phyloP scores from a whole-genome alignment of 2,329 filamentous ascomycete species.

The Ilyonectria sp. region DNA sequence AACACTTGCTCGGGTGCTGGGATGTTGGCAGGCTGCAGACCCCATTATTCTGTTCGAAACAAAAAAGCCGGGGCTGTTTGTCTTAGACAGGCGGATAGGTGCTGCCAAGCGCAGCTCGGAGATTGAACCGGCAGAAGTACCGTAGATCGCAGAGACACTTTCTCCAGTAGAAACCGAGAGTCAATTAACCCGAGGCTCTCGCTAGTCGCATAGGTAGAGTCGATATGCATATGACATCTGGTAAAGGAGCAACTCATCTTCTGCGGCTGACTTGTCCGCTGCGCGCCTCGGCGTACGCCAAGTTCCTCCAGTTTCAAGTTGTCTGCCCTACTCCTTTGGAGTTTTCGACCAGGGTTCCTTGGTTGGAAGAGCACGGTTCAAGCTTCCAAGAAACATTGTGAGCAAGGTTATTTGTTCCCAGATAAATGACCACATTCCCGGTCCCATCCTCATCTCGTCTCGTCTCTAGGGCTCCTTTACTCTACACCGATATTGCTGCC shows the following conservation, averaged over 20 bases:
- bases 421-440: not conserved
- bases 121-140: slow-evolving; percentile 8
- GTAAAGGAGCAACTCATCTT: not conserved
- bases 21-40: not conserved
- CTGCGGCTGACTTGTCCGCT: not conserved
- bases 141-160: not conserved
- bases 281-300: not conserved
- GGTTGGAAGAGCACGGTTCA: not conserved
- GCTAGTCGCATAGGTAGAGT: not conserved
- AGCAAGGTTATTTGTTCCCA: slow-evolving; percentile 1
- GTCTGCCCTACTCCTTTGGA: not conserved
- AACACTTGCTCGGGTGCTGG: not conserved
- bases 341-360: not conserved
- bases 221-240: not conserved
- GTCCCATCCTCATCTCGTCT: slow-evolving; percentile 1
- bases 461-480: not conserved
- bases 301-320: slow-evolving; percentile 1
- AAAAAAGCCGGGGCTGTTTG: not conserved
- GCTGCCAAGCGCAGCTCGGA: slow-evolving; percentile 14
- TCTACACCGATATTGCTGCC: not conserved
- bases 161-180: not conserved
- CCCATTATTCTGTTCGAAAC: slow-evolving; percentile 1
- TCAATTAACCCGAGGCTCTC: not conserved
- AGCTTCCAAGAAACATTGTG: slow-evolving; percentile 5
- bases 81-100: not conserved